These are phyloP conservation scores for Penicillium sclerotiorum DNA, from an alignment of 2,329 filamentous ascomycete genomes.

Conservation along the genomic window DNA sequence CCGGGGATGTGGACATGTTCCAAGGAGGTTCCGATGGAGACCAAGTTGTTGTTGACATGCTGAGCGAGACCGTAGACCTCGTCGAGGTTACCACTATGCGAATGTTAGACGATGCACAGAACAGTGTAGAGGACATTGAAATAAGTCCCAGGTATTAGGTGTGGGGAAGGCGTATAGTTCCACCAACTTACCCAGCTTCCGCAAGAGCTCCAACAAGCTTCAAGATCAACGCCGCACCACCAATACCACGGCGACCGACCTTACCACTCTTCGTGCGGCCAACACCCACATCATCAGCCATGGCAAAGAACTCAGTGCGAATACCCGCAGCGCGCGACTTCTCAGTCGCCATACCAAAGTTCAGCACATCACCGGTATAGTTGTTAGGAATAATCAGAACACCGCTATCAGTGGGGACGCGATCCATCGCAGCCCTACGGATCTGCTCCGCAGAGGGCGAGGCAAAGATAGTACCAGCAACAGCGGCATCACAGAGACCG, in stretches of 20 bases:
- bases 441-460: conserved; percentile 82
- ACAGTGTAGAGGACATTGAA: background rate
- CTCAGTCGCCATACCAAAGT: conserved; percentile 92
- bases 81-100: conserved; percentile 56
- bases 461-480: conserved; percentile 86
- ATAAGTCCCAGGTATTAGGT: too few species aligned
- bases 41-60: conserved; percentile 72
- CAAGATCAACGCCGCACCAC: conserved; percentile 85
- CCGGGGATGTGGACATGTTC: conserved; percentile 94
- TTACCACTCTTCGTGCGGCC: conserved; percentile 82
- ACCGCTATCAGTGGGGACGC: conserved; percentile 71
- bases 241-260: conserved; percentile 86
- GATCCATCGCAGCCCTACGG: conserved; percentile 70
- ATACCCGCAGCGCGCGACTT: conserved; percentile 82
- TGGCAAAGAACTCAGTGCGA: conserved; percentile 83
- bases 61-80: conserved; percentile 74
- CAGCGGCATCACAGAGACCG: conserved; percentile 77
- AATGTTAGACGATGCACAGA: conserved; percentile 4
- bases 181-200: conserved; percentile 60
- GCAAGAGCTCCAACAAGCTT: conserved; percentile 88
- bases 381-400: conserved; percentile 95
- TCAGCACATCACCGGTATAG: conserved; percentile 85
- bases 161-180: background rate
- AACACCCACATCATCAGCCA: conserved; percentile 90
- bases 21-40: conserved; percentile 82